phyloP scores from a whole-genome alignment of 768 basidiomycete genomes.

The Dentipellis fragilis region DNA sequence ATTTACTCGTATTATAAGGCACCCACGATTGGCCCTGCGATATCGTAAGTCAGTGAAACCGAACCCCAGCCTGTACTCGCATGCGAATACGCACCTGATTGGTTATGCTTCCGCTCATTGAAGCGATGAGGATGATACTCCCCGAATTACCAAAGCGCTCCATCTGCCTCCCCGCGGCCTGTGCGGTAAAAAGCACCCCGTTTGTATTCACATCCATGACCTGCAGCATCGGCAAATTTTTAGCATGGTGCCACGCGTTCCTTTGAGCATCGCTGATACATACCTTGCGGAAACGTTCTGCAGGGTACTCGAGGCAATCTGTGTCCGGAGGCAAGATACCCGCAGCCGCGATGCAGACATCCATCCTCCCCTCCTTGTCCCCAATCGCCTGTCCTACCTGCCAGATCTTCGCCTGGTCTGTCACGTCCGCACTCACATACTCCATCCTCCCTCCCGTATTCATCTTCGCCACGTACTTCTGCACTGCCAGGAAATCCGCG shows the following conservation, averaged over 20 bases:
- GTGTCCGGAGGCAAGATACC: slow-evolving; percentile 51
- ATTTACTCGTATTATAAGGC: slow-evolving; percentile 67
- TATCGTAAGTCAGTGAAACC: too few relatives aligned
- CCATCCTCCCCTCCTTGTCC: slow-evolving; percentile 56
- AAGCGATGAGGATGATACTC: slow-evolving; percentile 30
- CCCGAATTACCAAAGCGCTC: slow-evolving; percentile 23
- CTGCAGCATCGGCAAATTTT: slow-evolving; percentile 19
- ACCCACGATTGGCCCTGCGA: slow-evolving; percentile 58
- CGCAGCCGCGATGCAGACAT: slow-evolving; percentile 67
- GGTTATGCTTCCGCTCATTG: slow-evolving; percentile 37
- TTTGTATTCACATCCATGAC: slow-evolving; percentile 54
- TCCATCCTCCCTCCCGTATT: slow-evolving; percentile 30
- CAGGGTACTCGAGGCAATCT: slow-evolving; percentile 56
- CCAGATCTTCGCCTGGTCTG: slow-evolving; percentile 51
- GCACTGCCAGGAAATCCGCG: slow-evolving; percentile 44
- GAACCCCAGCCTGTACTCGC: neutral
- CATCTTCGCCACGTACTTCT: slow-evolving; percentile 36
- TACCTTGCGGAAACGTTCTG: slow-evolving; percentile 52
- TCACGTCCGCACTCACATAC: slow-evolving; percentile 56
- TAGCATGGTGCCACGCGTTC: neutral
- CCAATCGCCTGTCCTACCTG: slow-evolving; percentile 44
- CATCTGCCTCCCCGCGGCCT: slow-evolving; percentile 24
- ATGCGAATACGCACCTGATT: slow-evolving; percentile 40
- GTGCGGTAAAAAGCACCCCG: slow-evolving; percentile 23
- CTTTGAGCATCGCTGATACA: slow-evolving; percentile 3